phyloP scores from a whole-genome alignment of 306 rosid genomes.

The Fagus crenata region DNA sequence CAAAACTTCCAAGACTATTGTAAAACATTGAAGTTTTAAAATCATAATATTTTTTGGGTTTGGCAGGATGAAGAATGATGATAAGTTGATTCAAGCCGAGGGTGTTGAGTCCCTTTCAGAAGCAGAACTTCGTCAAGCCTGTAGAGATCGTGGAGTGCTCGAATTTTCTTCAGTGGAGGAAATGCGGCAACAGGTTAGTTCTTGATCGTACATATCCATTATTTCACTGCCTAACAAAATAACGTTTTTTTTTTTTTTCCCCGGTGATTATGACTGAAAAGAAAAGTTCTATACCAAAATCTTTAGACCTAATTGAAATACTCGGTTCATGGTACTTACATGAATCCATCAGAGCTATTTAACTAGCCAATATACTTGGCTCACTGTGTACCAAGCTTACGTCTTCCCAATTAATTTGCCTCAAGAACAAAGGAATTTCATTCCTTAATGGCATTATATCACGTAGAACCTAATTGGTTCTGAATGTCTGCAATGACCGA shows the following conservation, averaged over 20 bases:
- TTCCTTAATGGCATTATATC: background rate
- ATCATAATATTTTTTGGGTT: background rate
- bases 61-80: slow-evolving; percentile 81
- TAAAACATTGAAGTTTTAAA: background rate
- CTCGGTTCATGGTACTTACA: background rate
- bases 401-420: background rate
- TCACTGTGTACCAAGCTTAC: background rate
- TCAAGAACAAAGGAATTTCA: background rate
- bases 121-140: slow-evolving; percentile 91
- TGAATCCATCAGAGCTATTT: background rate
- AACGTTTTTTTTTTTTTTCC: background rate
- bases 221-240: slow-evolving; percentile 3
- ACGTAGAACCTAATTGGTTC: background rate
- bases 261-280: slow-evolving; percentile 5
- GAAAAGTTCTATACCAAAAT: background rate
- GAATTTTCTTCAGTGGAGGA: slow-evolving; percentile 86
- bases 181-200: slow-evolving; percentile 88
- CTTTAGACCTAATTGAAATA: background rate
- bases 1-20: background rate
- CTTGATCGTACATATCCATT: slow-evolving; percentile 16
- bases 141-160: slow-evolving; percentile 98
- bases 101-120: slow-evolving; percentile 96
- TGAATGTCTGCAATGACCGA: too few species aligned
- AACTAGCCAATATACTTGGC: background rate
- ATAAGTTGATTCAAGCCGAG: slow-evolving; percentile 86